phyloP scores from a whole-genome alignment of 73 alveolate species.

The Halteria grandinella region DNA sequence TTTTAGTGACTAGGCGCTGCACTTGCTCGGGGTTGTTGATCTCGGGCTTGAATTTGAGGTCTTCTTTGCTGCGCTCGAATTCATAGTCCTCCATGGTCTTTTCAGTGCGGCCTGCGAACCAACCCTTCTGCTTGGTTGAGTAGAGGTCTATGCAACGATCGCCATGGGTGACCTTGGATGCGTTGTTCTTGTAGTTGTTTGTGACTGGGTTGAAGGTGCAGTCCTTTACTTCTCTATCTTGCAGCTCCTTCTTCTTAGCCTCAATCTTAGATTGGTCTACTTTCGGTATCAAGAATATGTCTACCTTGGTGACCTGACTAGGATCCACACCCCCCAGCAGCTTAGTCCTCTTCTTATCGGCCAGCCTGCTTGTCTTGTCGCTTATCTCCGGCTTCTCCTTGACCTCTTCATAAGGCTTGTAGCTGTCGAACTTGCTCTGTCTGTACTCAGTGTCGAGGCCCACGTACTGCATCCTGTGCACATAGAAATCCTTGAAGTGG shows the following conservation, averaged over 20 bases:
- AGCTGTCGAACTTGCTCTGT: neutral
- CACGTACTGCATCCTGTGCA: constrained; percentile 26
- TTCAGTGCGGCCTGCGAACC: constrained; percentile 24
- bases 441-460: neutral
- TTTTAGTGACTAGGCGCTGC: neutral
- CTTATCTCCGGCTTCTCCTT: constrained; percentile 15
- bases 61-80: constrained; percentile 22
- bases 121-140: constrained; percentile 32
- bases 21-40: constrained; percentile 11
- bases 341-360: constrained; percentile 39
- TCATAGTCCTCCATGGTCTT: constrained; percentile 28
- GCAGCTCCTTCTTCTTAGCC: constrained; percentile 12
- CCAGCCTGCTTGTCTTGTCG: neutral
- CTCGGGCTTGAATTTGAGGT: constrained; percentile 51
- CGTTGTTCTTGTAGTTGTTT: neutral
- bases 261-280: constrained; percentile 19
- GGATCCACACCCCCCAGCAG: constrained; percentile 21
- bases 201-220: constrained; percentile 57
- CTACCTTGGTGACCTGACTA: constrained; percentile 4
- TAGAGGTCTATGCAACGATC: constrained; percentile 46
- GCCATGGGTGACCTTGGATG: constrained; percentile 25
- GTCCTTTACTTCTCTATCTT: constrained; percentile 38
- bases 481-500: constrained; percentile 46
- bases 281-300: constrained; percentile 34
- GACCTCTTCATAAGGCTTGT: no score